A percentile compares a stretch with the other conserved stretches of the same genome.
phyloP scores from a whole-genome alignment of 2,329 filamentous ascomycete genomes.

The Didymella pinodella region DNA sequence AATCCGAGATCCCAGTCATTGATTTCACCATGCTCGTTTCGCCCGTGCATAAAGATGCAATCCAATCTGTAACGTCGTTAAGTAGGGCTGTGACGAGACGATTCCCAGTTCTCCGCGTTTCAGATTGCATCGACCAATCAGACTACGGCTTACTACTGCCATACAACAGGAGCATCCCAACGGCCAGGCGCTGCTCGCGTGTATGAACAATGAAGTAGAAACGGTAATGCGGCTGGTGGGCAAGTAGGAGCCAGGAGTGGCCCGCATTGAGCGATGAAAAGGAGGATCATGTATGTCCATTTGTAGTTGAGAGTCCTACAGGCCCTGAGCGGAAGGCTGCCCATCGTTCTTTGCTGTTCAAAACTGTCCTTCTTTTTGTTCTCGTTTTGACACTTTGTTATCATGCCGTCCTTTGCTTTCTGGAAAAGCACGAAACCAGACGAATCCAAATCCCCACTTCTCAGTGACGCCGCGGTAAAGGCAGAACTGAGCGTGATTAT shows the following conservation, averaged over 20 bases:
- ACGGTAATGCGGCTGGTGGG: slow-evolving; percentile 25
- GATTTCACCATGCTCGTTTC: slow-evolving; percentile 1
- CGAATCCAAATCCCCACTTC: slow-evolving; percentile 16
- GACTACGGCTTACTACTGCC: not conserved
- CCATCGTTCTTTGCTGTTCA: slow-evolving; percentile 4
- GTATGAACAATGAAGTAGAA: slow-evolving; percentile 20
- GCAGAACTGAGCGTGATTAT: slow-evolving; percentile 6
- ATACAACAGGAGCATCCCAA: slow-evolving; percentile 13
- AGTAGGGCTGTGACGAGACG: slow-evolving; percentile 3
- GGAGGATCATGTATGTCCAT: slow-evolving; percentile 5
- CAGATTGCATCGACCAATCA: slow-evolving; percentile 17
- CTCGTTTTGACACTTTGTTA: slow-evolving; percentile 9
- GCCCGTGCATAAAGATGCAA: slow-evolving; percentile 27
- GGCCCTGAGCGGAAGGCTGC: not conserved
- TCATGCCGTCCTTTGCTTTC: slow-evolving; percentile 36
- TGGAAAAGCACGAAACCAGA: slow-evolving; percentile 30
- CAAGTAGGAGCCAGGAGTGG: slow-evolving; percentile 5
- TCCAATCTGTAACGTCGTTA: slow-evolving; percentile 20
- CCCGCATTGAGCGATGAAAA: not conserved
- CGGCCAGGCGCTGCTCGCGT: slow-evolving; percentile 1
- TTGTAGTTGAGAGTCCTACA: slow-evolving; percentile 5
- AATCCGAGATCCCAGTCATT: slow-evolving; percentile 7
- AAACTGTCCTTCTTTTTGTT: slow-evolving; percentile 8
- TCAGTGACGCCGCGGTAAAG: slow-evolving; percentile 15
- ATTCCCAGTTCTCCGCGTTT: slow-evolving; percentile 14